phyloP scores from a whole-genome alignment of 352 stramenopile species.

The Plasmopara viticola region DNA sequence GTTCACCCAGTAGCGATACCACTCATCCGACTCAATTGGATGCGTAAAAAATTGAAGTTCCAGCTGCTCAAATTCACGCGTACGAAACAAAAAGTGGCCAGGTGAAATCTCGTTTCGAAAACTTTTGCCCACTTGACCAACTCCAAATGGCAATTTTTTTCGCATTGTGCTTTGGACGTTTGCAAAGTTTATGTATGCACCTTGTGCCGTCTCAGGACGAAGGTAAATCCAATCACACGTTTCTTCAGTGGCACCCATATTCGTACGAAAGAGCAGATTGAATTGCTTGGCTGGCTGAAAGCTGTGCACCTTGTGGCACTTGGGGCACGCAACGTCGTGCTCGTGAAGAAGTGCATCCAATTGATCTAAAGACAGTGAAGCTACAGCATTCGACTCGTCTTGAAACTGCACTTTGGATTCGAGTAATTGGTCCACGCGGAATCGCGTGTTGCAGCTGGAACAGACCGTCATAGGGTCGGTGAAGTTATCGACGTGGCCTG shows the following conservation, averaged over 20 bases:
- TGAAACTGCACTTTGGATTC: constrained; percentile 40
- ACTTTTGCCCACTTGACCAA: constrained; percentile 96
- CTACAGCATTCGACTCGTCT: constrained; percentile 42
- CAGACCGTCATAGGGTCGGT: constrained; percentile 98
- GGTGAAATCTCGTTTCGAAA: constrained; percentile 99
- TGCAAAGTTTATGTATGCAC: constrained; percentile 98
- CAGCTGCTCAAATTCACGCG: constrained; percentile 97
- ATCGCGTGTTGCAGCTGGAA: constrained; percentile 86
- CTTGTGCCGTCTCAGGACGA: constrained; percentile 96
- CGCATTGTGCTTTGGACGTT: constrained; percentile 90
- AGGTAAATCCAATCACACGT: constrained; percentile 91
- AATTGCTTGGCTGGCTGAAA: constrained; percentile 90
- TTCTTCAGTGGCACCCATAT: constrained; percentile 89
- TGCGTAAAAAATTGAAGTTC: constrained; percentile 88
- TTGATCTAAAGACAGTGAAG: constrained; percentile 41
- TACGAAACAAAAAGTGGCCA: constrained; percentile 96
- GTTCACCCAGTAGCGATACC: constrained; percentile 90
- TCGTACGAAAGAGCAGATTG: constrained; percentile 97
- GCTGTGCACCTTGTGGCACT: constrained; percentile 35
- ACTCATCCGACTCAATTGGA: constrained; percentile 65
- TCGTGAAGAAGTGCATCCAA: constrained; percentile 52
- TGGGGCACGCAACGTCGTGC: constrained; percentile 51
- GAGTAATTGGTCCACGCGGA: constrained; percentile 70
- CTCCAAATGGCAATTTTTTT: constrained; percentile 92
- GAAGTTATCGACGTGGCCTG: constrained; percentile 96